Conservation (phyloP, 345 rosid species). For the Triadica sebifera region DNA sequence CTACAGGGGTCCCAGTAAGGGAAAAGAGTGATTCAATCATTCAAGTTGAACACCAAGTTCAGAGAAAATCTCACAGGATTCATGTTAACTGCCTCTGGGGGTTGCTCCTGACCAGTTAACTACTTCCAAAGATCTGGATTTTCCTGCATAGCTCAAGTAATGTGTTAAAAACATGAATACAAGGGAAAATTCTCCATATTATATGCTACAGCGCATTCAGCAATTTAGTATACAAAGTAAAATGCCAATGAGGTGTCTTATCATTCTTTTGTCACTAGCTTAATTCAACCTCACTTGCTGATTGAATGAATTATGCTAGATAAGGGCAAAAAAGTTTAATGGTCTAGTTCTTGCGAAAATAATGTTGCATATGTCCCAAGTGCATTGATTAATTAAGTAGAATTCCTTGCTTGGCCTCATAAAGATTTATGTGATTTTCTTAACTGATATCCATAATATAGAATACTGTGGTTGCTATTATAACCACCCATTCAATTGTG, state of each 20-base stretch:
- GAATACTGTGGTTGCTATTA: neutral
- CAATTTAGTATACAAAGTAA: neutral
- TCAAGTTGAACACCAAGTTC: neutral
- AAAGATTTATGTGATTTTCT: neutral
- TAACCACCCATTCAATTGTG: neutral
- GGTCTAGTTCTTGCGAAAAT: neutral
- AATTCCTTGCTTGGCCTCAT: neutral
- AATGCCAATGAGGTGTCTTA: neutral
- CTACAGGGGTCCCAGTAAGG: conserved; percentile 32
- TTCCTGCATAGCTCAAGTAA: conserved; percentile 50
- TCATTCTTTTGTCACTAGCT: neutral
- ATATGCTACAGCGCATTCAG: neutral
- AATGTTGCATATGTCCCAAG: neutral
- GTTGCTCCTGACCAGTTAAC: conserved; percentile 84
- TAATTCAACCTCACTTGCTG: neutral
- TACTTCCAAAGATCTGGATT: conserved; percentile 97
- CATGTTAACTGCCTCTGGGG: conserved; percentile 63
- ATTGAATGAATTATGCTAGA: conserved; percentile 5
- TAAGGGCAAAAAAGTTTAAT: neutral
- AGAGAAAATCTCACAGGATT: conserved; percentile 57
- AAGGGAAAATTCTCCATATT: neutral
- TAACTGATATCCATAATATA: neutral
- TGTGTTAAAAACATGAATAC: neutral
- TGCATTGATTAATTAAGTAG: neutral
- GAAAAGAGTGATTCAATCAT: neutral